Conservation (phyloP, 2,329 filamentous ascomycete species). For the Beauveria rudraprayagi region DNA sequence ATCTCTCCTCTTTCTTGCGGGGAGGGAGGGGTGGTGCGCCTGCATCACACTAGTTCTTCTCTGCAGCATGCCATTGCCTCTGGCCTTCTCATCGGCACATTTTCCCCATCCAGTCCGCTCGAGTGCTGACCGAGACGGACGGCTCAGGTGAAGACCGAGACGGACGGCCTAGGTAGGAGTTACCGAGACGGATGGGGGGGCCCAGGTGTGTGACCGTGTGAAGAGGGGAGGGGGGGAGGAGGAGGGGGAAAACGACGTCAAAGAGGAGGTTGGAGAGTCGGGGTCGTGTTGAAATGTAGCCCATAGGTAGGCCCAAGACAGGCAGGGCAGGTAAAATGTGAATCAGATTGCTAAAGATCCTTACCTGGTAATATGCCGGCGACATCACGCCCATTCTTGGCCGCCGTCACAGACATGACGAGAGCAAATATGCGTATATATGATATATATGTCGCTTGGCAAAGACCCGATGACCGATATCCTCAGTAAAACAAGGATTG, state of each 20-base stretch:
- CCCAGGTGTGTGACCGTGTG: too few species aligned
- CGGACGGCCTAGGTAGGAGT: not conserved
- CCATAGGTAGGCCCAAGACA: too few species aligned
- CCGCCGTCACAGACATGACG: not conserved
- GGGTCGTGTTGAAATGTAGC: too few species aligned
- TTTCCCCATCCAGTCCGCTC: not conserved
- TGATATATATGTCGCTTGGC: not conserved
- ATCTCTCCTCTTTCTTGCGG: not conserved
- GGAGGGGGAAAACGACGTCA: not conserved
- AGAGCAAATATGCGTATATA: not conserved
- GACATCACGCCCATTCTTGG: not conserved
- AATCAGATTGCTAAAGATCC: too few species aligned
- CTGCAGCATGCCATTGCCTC: not conserved
- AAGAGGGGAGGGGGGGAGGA: too few species aligned
- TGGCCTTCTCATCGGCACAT: too few species aligned
- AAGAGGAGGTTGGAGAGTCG: not conserved
- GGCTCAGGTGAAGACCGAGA: not conserved
- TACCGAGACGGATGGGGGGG: too few species aligned
- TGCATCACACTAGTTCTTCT: not conserved
- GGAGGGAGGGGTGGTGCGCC: not conserved
- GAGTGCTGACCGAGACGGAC: not conserved
- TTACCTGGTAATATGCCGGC: not conserved
- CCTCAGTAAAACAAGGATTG: too few species aligned
- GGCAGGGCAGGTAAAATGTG: too few species aligned
- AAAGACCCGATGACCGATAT: too few species aligned